Evolutionary conservation across 257 asterid species (phyloP), one percentile per base, ranked within the genome.

Genomic region (Misopates orontium): DNA sequence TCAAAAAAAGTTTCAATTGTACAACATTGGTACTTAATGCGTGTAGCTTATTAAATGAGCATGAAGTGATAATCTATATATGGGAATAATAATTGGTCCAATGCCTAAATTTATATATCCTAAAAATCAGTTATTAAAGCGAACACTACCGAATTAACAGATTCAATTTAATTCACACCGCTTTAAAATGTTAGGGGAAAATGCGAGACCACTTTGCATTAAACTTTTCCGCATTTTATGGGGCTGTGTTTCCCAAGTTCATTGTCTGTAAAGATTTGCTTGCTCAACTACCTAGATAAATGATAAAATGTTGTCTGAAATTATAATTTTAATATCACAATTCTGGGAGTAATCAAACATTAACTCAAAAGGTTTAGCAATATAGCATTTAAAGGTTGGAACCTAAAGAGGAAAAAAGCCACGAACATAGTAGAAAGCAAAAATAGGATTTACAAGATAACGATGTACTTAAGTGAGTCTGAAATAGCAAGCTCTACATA

Each of bases 171-270:
- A 60, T 50, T 70, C 42, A 3, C 42, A 36, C 6, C 11, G 40
- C 23, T 50, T 63, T 48, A n/a, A 47, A 61, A 14, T 28, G 19
- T 19, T 25, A 45, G 17, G 28, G 42, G 66, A 39, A 67, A 75
- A 48, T 21, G 62, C 51, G 41, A 79, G 69, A 71, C 68, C 67
- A 54, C 69, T 80, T 71, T 79, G 73, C 71, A 79, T n/a, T 36
- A 36, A 71, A 69, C 51, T 82, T 84, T 80, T 76, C 96, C 97
- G 87, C 81, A 79, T 79, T 85, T 90, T 82, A 79, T 81, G 97
- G 95, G 82, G 78, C 77, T 69, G 74, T 90, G 95, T 87, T 82
- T 87, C 94, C 94, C 87, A 79, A 78, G 82, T 76, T 75, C 75
- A 71, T 62, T 77, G 78, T 80, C 84, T 72, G 78, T 61, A 70